phyloP scores from a whole-genome alignment of 176 grass and related monocot species.

The Stipa capillata region DNA sequence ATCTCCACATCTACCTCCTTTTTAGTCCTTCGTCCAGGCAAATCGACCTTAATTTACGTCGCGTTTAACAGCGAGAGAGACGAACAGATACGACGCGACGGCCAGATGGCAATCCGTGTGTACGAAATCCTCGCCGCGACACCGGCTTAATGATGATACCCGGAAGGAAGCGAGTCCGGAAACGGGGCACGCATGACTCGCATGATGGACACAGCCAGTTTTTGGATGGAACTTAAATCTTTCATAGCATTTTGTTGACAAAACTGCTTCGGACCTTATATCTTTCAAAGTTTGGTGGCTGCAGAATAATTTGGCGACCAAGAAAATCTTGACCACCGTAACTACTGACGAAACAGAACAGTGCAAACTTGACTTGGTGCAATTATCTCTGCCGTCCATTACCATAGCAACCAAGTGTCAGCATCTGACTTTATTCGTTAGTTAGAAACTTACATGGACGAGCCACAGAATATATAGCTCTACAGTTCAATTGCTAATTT shows the following conservation, averaged over 20 bases:
- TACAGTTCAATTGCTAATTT: neutral
- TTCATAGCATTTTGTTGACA: neutral
- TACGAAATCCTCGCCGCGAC: neutral
- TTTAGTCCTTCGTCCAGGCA: no score
- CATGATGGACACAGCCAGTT: no score
- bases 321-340: neutral
- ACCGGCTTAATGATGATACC: neutral
- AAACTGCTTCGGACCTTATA: neutral
- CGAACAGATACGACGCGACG: neutral
- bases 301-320: conserved; percentile 2
- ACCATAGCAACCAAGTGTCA: neutral
- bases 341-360: neutral
- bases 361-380: neutral
- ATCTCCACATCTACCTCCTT: conserved; percentile 10
- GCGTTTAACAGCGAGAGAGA: neutral
- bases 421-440: neutral
- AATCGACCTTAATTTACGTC: neutral
- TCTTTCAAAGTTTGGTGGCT: no score
- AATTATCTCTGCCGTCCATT: neutral
- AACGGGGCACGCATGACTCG: no score
- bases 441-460: neutral
- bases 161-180: neutral
- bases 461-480: neutral
- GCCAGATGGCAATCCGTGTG: neutral
- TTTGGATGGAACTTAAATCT: neutral